Evolutionary conservation across 2,329 filamentous ascomycete species (phyloP).

Genomic region (Nectriaceae sp.): DNA sequence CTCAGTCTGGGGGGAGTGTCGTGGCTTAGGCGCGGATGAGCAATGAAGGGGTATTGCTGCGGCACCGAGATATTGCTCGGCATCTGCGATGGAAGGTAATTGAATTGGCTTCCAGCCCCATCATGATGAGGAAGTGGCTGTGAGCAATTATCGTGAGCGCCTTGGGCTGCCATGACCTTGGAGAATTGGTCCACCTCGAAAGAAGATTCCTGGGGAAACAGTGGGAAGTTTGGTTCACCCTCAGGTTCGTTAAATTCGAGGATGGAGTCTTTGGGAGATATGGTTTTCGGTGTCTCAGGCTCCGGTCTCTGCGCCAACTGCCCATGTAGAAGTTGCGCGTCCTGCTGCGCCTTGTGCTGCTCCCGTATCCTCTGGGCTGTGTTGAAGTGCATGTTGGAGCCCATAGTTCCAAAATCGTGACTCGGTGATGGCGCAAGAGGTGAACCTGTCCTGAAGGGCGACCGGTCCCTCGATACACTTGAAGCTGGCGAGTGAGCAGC

Average conservation of each 20-base stretch:
- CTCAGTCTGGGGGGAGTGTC: slow-evolving; percentile 42
- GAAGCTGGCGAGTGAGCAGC: slow-evolving; percentile 55
- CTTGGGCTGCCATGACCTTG: slow-evolving; percentile 32
- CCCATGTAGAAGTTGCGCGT: slow-evolving; percentile 48
- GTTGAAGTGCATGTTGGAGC: slow-evolving; percentile 40
- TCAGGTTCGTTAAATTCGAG: slow-evolving; percentile 81
- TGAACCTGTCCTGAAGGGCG: slow-evolving; percentile 77
- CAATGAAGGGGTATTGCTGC: slow-evolving; percentile 55
- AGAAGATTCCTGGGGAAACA: slow-evolving; percentile 68
- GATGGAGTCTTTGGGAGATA: slow-evolving; percentile 90
- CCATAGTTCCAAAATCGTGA: slow-evolving; percentile 43
- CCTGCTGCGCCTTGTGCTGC: slow-evolving; percentile 61
- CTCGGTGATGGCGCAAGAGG: slow-evolving; percentile 53
- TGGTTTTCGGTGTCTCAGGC: slow-evolving; percentile 70
- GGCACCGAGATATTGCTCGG: slow-evolving; percentile 43
- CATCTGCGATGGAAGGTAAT: slow-evolving; percentile 38
- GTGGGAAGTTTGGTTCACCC: slow-evolving; percentile 67
- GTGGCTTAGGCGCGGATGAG: slow-evolving; percentile 37
- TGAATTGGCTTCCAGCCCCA: slow-evolving; percentile 23
- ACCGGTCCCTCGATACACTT: slow-evolving; percentile 63
- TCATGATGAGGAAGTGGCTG: slow-evolving; percentile 20
- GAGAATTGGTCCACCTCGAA: slow-evolving; percentile 41
- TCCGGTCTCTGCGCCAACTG: slow-evolving; percentile 43
- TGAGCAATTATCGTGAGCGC: slow-evolving; percentile 16
- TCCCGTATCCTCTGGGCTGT: slow-evolving; percentile 63